Conservation (phyloP, 2,329 filamentous ascomycete genomes). For the Alternaria arbusti region DNA sequence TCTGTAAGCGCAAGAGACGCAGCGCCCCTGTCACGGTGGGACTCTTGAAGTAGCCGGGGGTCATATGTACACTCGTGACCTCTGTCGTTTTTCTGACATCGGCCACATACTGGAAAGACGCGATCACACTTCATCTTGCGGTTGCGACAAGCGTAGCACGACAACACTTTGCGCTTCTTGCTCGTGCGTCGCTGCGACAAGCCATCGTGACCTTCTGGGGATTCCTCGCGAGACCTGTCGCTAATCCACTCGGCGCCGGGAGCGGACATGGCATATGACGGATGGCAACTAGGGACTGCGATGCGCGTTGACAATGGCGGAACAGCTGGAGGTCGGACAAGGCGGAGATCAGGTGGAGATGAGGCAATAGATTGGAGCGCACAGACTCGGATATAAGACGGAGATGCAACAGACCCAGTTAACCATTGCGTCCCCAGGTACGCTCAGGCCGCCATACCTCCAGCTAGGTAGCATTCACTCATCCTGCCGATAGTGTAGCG, state of each 20-base stretch:
- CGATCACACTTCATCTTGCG: conserved; percentile 58
- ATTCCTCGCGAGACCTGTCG: conserved; percentile 39
- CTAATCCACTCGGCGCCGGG: conserved; percentile 27
- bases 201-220: conserved; percentile 33
- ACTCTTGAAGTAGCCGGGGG: conserved; percentile 44
- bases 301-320: background rate
- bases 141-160: conserved; percentile 55
- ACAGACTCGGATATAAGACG: conserved; percentile 3
- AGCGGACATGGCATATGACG: conserved; percentile 32
- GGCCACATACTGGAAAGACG: conserved; percentile 52
- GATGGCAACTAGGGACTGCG: background rate
- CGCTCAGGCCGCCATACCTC: background rate
- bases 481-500: background rate
- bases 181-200: conserved; percentile 48
- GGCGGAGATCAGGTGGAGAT: conserved; percentile 19
- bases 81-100: conserved; percentile 53
- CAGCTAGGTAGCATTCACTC: background rate
- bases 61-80: conserved; percentile 52
- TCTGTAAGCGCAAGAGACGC: conserved; percentile 9
- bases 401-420: background rate
- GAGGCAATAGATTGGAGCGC: background rate
- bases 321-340: conserved; percentile 27
- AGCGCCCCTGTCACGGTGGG: conserved; percentile 28
- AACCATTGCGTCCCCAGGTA: background rate
- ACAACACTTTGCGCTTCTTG: conserved; percentile 55